A percentile compares a stretch with the other conserved stretches of the same genome.
phyloP scores from a whole-genome alignment of 805 yeast genomes.

The Saturnispora bothae region DNA sequence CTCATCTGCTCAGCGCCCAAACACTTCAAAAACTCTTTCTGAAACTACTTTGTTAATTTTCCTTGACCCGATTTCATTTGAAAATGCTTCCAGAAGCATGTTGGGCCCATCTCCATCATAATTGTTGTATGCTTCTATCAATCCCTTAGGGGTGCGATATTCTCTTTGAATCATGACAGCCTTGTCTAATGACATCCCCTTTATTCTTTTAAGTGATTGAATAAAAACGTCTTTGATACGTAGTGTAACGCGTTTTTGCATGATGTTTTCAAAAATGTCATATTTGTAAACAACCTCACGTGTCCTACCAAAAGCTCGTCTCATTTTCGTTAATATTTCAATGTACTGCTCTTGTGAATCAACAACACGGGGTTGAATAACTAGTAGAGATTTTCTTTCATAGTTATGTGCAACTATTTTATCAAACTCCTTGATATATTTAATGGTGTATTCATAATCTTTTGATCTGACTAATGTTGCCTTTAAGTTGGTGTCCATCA shows the following conservation, averaged over 20 bases:
- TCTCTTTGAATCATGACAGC: slow-evolving; percentile 65
- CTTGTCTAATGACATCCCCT: slow-evolving; percentile 77
- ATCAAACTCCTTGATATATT: slow-evolving; percentile 43
- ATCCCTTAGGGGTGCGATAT: slow-evolving; percentile 57
- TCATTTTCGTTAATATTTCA: slow-evolving; percentile 31
- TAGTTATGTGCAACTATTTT: slow-evolving; percentile 32
- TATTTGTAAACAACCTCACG: slow-evolving; percentile 36
- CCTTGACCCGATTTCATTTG: slow-evolving; percentile 38
- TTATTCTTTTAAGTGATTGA: slow-evolving; percentile 64
- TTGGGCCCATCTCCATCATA: slow-evolving; percentile 24
- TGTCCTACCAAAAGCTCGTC: slow-evolving; percentile 18
- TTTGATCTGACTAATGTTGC: slow-evolving; percentile 62
- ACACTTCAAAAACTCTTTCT: slow-evolving; percentile 37
- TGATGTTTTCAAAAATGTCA: slow-evolving; percentile 49
- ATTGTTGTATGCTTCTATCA: slow-evolving; percentile 39
- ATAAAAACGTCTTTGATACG: slow-evolving; percentile 71
- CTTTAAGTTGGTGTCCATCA: slow-evolving; percentile 52
- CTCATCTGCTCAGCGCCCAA: slow-evolving; percentile 3
- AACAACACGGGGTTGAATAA: slow-evolving; percentile 41
- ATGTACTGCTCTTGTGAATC: slow-evolving; percentile 42
- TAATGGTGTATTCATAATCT: slow-evolving; percentile 65
- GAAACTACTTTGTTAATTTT: slow-evolving; percentile 43
- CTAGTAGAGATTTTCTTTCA: slow-evolving; percentile 31
- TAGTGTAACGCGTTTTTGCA: slow-evolving; percentile 59
- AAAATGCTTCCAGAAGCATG: slow-evolving; percentile 24